Evolutionary conservation across 192 early-diverging fungal species (phyloP), one percentile per base, ranked within the genome.

Genomic region (Linnemannia zychae): DNA sequence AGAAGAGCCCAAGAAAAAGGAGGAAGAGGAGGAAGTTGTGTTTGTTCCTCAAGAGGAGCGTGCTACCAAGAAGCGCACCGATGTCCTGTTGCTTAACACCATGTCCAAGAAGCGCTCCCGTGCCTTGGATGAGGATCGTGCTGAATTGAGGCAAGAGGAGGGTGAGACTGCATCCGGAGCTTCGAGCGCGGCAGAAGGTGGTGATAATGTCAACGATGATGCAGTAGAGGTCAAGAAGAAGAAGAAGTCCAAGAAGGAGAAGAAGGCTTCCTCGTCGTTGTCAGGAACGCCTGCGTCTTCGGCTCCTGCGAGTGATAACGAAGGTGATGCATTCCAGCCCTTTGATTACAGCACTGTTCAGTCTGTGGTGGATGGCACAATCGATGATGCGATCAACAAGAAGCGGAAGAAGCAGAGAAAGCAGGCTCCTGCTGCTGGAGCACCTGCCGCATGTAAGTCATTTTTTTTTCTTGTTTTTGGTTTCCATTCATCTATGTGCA

Each of bases 81-180:
- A 85, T 68, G 83, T 85, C 2, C 50, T 85, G 7, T 49, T 85
- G 24, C 34, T 85, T 0, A 67, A 53, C 9, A 38, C 44, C 7
- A 85, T 85, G 83, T 78, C 76, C 46, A 85, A 79, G 70, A 78
- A 85, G 78, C 76, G 83, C 0, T 65, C 83, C 16, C 52, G 83
- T 47, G 83, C 83, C 33, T 72, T 85, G 69, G 83, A 85, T 22
- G 83, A 85, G 60, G 83, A 85, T 28, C 77, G 73, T 34, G 83
- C 83, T 7, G 77, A 85, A 50, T 49, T 79, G 22, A 47, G 22
- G 24, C 20, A 72, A 17, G 24, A 28, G 57, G 57, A 28, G 57
- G 57, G 28, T 12, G 40, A 69, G 9, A 33, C 36, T 24, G 53
- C n/a, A 40, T 81, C 79, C 7, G 65, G 38, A 16, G 73, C 31